phyloP scores from a whole-genome alignment of 768 basidiomycete species.

The Porphyrellus cyaneotinctus region DNA sequence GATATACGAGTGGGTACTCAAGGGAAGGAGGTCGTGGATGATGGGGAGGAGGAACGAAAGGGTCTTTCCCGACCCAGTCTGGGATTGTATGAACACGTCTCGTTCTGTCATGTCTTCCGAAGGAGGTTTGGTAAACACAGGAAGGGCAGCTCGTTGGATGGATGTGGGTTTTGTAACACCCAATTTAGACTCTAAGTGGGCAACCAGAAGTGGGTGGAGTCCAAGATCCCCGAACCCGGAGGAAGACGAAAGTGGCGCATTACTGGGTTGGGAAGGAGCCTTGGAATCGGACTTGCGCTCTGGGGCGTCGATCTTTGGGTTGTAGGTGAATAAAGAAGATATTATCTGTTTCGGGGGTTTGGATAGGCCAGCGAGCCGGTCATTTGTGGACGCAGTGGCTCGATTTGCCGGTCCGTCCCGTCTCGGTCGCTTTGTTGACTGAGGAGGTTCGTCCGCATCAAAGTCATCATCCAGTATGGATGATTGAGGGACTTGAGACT shows the following conservation, averaged over 20 bases:
- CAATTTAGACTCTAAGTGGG: slow-evolving; percentile 80
- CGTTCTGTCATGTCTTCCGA: slow-evolving; percentile 41
- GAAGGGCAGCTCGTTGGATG: slow-evolving; percentile 73
- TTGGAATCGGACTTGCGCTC: slow-evolving; percentile 23
- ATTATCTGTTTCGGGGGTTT: slow-evolving; percentile 58
- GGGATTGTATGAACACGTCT: slow-evolving; percentile 92
- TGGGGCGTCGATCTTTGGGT: slow-evolving; percentile 61
- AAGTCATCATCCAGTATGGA: slow-evolving; percentile 17
- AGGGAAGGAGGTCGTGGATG: slow-evolving; percentile 87
- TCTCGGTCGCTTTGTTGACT: slow-evolving; percentile 48
- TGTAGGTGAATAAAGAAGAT: slow-evolving; percentile 85
- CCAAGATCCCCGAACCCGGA: slow-evolving; percentile 82
- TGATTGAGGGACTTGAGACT: slow-evolving; percentile 13
- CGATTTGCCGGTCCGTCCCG: slow-evolving; percentile 20
- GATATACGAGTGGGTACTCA: slow-evolving; percentile 87
- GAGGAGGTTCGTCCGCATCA: slow-evolving; percentile 19
- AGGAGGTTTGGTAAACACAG: slow-evolving; percentile 51
- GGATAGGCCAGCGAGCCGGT: slow-evolving; percentile 21
- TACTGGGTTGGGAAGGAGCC: slow-evolving; percentile 54
- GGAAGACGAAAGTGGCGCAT: slow-evolving; percentile 73
- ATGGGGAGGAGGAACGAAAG: slow-evolving; percentile 91
- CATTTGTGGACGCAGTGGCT: slow-evolving; percentile 13
- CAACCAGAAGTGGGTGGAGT: slow-evolving; percentile 72
- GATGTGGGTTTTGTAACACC: slow-evolving; percentile 81
- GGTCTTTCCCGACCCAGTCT: slow-evolving; percentile 97